Percentiles rank a stretch among this genome's conserved stretches.
phyloP scores from a whole-genome alignment of 768 basidiomycete species.

The Hypholoma fasciculare region DNA sequence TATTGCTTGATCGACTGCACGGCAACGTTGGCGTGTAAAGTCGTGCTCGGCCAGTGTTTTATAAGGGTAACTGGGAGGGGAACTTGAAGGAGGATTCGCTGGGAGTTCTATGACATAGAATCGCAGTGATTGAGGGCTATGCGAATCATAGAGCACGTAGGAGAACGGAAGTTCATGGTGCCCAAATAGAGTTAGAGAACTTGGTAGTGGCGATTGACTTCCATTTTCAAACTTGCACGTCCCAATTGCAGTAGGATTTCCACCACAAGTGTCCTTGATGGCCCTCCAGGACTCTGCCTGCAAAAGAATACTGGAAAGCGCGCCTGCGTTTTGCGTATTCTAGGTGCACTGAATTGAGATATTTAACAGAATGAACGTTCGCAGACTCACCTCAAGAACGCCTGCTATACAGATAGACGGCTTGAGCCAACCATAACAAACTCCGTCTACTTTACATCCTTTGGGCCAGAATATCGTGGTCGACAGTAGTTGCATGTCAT shows the following conservation, averaged over 20 bases:
- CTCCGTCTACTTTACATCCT: slow-evolving; percentile 38
- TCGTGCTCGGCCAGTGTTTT: slow-evolving; percentile 34
- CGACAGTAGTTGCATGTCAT: slow-evolving; percentile 18
- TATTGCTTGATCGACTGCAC: slow-evolving; percentile 25
- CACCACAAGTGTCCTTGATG: slow-evolving; percentile 24
- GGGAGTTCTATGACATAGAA: slow-evolving; percentile 56
- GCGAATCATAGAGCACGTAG: slow-evolving; percentile 20
- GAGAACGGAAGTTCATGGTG: slow-evolving; percentile 9
- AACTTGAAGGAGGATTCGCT: slow-evolving; percentile 19
- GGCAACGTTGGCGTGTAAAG: slow-evolving; percentile 30
- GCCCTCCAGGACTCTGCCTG: slow-evolving; percentile 24
- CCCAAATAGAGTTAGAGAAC: slow-evolving; percentile 9
- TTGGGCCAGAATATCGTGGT: slow-evolving; percentile 60
- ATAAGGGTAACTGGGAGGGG: slow-evolving; percentile 18
- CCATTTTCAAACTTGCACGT: slow-evolving; percentile 25
- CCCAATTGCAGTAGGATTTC: slow-evolving; percentile 34
- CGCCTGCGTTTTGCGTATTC: neutral
- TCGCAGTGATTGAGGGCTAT: slow-evolving; percentile 45
- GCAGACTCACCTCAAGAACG: slow-evolving; percentile 30
- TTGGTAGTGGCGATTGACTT: slow-evolving; percentile 12
- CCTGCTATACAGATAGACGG: slow-evolving; percentile 55
- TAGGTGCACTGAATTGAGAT: neutral
- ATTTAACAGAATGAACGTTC: neutral
- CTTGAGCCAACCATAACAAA: slow-evolving; percentile 59
- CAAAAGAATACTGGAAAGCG: slow-evolving; percentile 6